Percentiles rank a stretch among this genome's conserved stretches.
Evolutionary conservation across 139 green algal genomes (phyloP).

Genomic region (Closterium sp.): DNA sequence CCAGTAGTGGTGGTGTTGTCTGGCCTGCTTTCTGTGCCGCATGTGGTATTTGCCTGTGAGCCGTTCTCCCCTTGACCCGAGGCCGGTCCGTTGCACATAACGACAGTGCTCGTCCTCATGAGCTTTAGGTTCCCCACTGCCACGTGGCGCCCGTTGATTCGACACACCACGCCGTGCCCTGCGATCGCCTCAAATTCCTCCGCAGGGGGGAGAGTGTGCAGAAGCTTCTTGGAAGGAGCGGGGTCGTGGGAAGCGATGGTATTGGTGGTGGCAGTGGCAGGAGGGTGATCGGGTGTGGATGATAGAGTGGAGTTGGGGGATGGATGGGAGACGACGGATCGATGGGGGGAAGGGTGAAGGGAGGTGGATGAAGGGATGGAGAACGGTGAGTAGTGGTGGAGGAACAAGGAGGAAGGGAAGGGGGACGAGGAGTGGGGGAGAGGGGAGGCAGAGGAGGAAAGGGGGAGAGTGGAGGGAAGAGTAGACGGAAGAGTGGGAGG

Average conservation of each 20-base stretch:
- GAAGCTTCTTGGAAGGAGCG: background rate
- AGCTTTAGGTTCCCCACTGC: conserved; percentile 51
- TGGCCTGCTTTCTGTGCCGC: too few species aligned
- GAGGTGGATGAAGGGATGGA: background rate
- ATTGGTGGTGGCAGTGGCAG: background rate
- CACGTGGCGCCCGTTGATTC: conserved; percentile 29
- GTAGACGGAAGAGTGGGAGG: background rate
- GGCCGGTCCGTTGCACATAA: background rate
- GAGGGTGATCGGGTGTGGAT: background rate
- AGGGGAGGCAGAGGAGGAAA: background rate
- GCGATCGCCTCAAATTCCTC: conserved; percentile 39
- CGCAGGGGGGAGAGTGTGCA: conserved; percentile 5
- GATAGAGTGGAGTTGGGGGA: background rate
- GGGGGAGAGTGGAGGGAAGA: background rate
- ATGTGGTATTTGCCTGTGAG: background rate
- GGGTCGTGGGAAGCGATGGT: background rate
- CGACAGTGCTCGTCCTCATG: conserved; percentile 16
- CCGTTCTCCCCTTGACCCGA: background rate
- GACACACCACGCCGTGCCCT: conserved; percentile 47
- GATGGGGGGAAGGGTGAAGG: background rate
- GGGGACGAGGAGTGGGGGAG: background rate
- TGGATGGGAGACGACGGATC: background rate
- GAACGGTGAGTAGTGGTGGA: background rate
- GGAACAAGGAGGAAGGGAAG: background rate
- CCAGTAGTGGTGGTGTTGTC: background rate